These are phyloP conservation scores for Microbotryum silenes-acaulis DNA, from an alignment of 1,284 basidiomycete genomes.

Conservation along the genomic window DNA sequence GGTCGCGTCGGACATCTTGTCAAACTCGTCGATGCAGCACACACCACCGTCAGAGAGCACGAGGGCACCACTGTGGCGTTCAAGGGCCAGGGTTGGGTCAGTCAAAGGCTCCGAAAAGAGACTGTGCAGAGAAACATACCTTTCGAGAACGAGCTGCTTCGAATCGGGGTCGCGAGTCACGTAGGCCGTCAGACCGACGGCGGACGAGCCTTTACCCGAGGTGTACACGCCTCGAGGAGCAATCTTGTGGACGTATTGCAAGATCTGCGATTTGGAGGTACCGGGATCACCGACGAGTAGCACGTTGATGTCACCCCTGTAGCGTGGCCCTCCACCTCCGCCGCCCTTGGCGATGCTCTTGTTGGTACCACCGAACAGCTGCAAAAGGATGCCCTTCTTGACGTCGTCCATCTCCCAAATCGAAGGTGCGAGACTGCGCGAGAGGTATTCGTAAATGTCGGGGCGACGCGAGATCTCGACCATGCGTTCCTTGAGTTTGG, in stretches of 20 bases:
- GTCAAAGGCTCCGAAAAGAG: neutral
- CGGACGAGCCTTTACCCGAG: slow-evolving; percentile 94
- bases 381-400: slow-evolving; percentile 93
- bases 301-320: slow-evolving; percentile 96
- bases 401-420: slow-evolving; percentile 99
- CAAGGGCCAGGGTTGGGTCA: neutral
- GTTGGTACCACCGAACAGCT: slow-evolving; percentile 95
- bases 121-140: slow-evolving; percentile 46
- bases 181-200: slow-evolving; percentile 96
- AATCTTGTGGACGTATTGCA: slow-evolving; percentile 98
- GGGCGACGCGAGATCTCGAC: slow-evolving; percentile 61
- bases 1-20: slow-evolving; percentile 97
- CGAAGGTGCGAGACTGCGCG: slow-evolving; percentile 80
- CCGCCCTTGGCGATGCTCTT: slow-evolving; percentile 88
- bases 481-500: slow-evolving; percentile 54
- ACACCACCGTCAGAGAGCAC: slow-evolving; percentile 96
- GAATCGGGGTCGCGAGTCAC: slow-evolving; percentile 96
- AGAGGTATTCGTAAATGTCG: slow-evolving; percentile 80
- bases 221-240: slow-evolving; percentile 95
- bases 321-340: slow-evolving; percentile 88
- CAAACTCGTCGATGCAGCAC: slow-evolving; percentile 99
- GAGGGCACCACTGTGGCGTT: slow-evolving; percentile 67
- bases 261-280: slow-evolving; percentile 91
- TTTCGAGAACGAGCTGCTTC: slow-evolving; percentile 94
- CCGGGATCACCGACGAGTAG: slow-evolving; percentile 95